Conservation (phyloP, 2,329 filamentous ascomycete genomes). For the Zelopaecilomyces penicillatus region DNA sequence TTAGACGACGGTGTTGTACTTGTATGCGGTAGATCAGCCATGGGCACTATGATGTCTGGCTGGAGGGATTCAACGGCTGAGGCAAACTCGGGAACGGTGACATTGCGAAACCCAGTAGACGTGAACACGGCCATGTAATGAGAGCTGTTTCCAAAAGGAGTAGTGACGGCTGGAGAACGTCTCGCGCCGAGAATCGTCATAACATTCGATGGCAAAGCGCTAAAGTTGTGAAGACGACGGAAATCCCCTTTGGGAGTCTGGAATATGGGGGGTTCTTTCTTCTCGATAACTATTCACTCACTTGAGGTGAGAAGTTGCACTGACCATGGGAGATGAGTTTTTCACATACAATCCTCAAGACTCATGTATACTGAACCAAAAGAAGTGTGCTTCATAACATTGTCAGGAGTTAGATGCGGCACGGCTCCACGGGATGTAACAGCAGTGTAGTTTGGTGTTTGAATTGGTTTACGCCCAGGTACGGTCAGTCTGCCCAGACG, state of each 20-base stretch:
- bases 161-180: slow-evolving; percentile 64
- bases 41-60: slow-evolving; percentile 72
- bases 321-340: neutral
- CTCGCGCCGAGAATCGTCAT: slow-evolving; percentile 69
- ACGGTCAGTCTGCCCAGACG: slow-evolving; percentile 62
- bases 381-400: slow-evolving; percentile 54
- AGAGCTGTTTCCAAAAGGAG: slow-evolving; percentile 63
- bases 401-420: slow-evolving; percentile 85
- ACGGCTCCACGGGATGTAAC: slow-evolving; percentile 75
- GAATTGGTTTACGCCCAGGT: slow-evolving; percentile 52
- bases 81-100: slow-evolving; percentile 62
- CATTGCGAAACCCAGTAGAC: slow-evolving; percentile 71
- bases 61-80: slow-evolving; percentile 54
- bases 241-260: slow-evolving; percentile 31
- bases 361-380: slow-evolving; percentile 69
- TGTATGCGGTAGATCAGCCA: slow-evolving; percentile 59
- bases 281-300: slow-evolving; percentile 43
- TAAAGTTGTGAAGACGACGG: slow-evolving; percentile 66
- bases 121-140: slow-evolving; percentile 70
- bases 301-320: neutral
- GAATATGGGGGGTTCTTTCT: slow-evolving; percentile 41
- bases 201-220: slow-evolving; percentile 56
- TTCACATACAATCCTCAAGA: slow-evolving; percentile 78
- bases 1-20: slow-evolving; percentile 55
- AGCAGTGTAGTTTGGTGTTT: slow-evolving; percentile 76